Conservation (phyloP, 75 land plant genomes). For the Chamaecyparis obtusa region DNA sequence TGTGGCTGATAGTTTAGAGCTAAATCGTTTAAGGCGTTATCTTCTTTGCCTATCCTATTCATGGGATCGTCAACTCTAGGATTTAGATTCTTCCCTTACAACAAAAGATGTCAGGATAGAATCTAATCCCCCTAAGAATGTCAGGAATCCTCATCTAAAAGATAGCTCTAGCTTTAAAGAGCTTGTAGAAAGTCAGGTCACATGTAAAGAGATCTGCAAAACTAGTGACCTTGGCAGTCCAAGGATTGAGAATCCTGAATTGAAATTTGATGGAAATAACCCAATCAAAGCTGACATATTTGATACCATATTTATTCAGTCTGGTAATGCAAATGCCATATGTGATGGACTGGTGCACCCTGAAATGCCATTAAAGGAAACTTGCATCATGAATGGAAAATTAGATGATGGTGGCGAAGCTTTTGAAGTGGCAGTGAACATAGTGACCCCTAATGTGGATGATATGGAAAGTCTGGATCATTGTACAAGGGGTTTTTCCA, state of each 20-base stretch:
- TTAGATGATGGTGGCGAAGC: constrained; percentile 4
- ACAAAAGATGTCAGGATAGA: background rate
- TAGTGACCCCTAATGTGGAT: constrained; percentile 11
- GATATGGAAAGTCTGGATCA: background rate
- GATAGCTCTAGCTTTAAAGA: background rate
- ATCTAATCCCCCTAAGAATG: constrained; percentile 2
- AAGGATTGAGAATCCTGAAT: background rate
- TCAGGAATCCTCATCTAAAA: background rate
- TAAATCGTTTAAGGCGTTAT: constrained; percentile 29
- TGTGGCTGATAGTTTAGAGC: constrained; percentile 24
- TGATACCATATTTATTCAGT: background rate
- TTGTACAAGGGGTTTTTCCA: background rate
- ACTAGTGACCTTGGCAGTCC: background rate
- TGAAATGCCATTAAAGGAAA: background rate
- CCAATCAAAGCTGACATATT: background rate
- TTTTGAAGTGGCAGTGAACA: background rate
- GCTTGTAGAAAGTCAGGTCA: background rate
- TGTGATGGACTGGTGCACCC: background rate
- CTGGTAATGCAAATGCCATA: background rate
- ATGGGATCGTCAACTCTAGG: constrained; percentile 49
- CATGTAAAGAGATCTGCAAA: background rate
- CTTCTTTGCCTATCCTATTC: constrained; percentile 42
- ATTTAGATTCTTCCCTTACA: constrained; percentile 31
- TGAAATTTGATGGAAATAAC: background rate
- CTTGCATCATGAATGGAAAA: background rate